Evolutionary conservation across 805 yeast genomes (phyloP).

Genomic region (Metschnikowia hibisci): DNA sequence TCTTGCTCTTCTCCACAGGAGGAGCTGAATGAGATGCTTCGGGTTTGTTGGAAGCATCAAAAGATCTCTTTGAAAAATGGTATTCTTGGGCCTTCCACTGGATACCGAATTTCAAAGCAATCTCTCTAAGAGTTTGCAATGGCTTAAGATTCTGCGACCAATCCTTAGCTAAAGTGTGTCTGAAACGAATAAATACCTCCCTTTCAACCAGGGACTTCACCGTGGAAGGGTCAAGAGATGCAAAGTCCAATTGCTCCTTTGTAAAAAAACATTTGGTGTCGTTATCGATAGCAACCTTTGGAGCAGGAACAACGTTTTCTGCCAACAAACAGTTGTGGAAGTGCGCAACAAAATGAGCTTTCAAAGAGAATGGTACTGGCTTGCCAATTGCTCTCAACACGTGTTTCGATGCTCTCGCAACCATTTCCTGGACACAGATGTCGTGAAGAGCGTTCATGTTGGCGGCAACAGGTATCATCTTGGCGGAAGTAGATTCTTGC

Average conservation of each 20-base stretch:
- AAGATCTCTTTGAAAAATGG: constrained; percentile 43
- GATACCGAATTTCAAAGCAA: constrained; percentile 76
- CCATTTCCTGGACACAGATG: constrained; percentile 60
- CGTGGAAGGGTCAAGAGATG: constrained; percentile 42
- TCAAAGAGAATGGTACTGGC: constrained; percentile 48
- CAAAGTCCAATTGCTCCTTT: constrained; percentile 38
- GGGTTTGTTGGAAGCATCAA: constrained; percentile 27
- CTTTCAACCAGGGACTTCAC: constrained; percentile 43
- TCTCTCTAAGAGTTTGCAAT: constrained; percentile 58
- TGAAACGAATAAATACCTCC: constrained; percentile 61
- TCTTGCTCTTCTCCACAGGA: constrained; percentile 23
- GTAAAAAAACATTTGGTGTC: constrained; percentile 39
- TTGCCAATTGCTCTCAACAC: constrained; percentile 49
- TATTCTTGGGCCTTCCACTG: constrained; percentile 67
- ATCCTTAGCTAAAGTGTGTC: constrained; percentile 48
- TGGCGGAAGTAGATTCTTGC: constrained; percentile 30
- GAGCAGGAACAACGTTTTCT: constrained; percentile 34
- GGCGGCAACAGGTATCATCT: constrained; percentile 40
- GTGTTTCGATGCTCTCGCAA: constrained; percentile 79
- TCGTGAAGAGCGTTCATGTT: constrained; percentile 45
- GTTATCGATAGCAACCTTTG: constrained; percentile 42
- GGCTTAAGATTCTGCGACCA: constrained; percentile 44
- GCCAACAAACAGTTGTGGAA: constrained; percentile 72
- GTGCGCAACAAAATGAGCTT: constrained; percentile 61
- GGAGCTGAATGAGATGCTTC: constrained; percentile 19